Base-by-base conservation (phyloP, 768 basidiomycete genomes). In the Termitomyces sp. region DNA sequence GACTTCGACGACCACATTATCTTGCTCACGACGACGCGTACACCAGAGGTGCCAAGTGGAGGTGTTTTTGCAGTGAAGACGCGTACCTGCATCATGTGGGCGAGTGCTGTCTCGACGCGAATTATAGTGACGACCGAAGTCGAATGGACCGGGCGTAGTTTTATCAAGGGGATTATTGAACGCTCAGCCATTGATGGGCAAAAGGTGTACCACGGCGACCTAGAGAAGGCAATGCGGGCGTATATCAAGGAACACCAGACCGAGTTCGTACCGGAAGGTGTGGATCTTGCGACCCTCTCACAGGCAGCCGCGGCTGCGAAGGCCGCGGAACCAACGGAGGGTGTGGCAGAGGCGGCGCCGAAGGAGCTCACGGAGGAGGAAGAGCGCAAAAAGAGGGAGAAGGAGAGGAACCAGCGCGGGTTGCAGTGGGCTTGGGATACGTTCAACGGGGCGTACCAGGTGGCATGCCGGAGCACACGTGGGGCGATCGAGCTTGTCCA, bases 121-220 rank as follows among this genome's bases (percentile, higher is more conserved):
- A 85, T 99, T 14, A 62, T 95, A 12, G 92, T 98, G 4, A 95
- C 93, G 42, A 93, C 91, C 4, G 84, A 89, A 62, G 92, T 98
- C 1, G 95, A 98, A 59, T 99, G 96, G 95, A 93, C 92, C 0
- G 95, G 95, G 44, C 82, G 94, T 64, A 95, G 93, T 74, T 98
- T 98, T 74, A 95, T 99, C 72, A 96, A 92, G 74, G 89, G 93
- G 55, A 91, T 99, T 63, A 98, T 98, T 62, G 95, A 98, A 69
- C 86, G 82, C 61, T 93, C 91, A 2, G 88, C 85, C 12, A 86
- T 98, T 34, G 94, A 96, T 14, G 96, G 96, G 5, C 96, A 98
- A 68, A 95, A 88, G 70, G 76, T 80, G 33, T 96, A 94, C 67
- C 93, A 97, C 68, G 67, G 70, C 9, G 94, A 93, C 44, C 81